Evolutionary conservation across 169 alveolate species (phyloP), one percentile per base, ranked within the genome.

Genomic region (Plasmodium vivax): DNA sequence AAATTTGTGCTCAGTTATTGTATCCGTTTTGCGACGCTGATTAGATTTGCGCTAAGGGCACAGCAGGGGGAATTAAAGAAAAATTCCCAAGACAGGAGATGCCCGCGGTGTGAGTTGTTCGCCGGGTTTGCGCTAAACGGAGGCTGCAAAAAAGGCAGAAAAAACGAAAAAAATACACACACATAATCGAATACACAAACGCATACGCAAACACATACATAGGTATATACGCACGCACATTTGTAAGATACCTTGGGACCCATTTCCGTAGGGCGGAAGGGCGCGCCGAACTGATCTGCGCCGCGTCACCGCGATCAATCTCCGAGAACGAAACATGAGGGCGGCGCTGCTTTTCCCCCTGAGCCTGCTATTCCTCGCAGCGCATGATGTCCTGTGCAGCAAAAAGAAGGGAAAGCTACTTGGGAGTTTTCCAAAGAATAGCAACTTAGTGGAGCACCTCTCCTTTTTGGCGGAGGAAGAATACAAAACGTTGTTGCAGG

Each of bases 261-360:
- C 16, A 51, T 51, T 51, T 14, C 23, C 62, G 16, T 23, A 51
- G 62, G 19, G 62, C 27, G 62, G 58, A 47, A 47, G 62, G 62
- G 62, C 23, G 23, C 23, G 62, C 62, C 27, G 62, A 51, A 51
- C 8, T 51, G 62, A 51, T 51, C 62, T 14, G 9, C 62, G 23
- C 58, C 58, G n/a, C 58, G 58, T 47, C 58, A 19, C 19, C 62
- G 62, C 62, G 62, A 51, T 51, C 62, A 51, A 14, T 14, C 51
- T 84, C 6, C 62, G 30, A 51, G 32, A n/a, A 51, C 45, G 77
- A 87, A 87, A 74, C 62, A 87, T 87, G 93, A 87, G 82, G 62
- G 36, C 54, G 62, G 36, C 30, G 43, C 43, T 77, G 30, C 72
- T 79, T 19, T 87, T 36, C 38, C 51, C 72, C 10, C 45, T 87